Conservation (phyloP, 2,329 filamentous ascomycete species). For the Alternaria viburni region DNA sequence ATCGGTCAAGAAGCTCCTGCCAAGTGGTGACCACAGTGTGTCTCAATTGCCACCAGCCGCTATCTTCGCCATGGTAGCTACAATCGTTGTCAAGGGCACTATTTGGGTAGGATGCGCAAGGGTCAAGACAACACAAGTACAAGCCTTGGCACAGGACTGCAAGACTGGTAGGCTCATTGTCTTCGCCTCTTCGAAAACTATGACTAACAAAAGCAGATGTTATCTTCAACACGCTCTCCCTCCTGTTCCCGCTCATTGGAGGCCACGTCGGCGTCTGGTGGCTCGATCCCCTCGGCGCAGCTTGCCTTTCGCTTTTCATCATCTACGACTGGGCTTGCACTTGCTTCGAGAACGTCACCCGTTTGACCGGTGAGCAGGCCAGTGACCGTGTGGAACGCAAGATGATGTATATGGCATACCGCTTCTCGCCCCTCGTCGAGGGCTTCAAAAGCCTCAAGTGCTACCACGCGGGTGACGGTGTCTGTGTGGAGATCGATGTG, state of each 20-base stretch:
- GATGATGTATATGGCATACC: conserved; percentile 65
- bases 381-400: conserved; percentile 61
- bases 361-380: conserved; percentile 65
- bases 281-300: conserved; percentile 69
- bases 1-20: conserved; percentile 64
- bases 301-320: conserved; percentile 68
- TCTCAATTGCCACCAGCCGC: conserved; percentile 60
- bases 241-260: conserved; percentile 68
- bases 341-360: conserved; percentile 64
- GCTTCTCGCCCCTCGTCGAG: conserved; percentile 60
- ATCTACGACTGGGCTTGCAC: conserved; percentile 73
- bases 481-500: conserved; percentile 69
- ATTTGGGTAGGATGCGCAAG: conserved; percentile 66
- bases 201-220: conserved; percentile 58
- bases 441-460: conserved; percentile 63
- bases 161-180: conserved; percentile 44
- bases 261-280: conserved; percentile 67
- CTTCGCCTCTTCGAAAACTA: no score
- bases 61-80: conserved; percentile 64
- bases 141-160: conserved; percentile 68
- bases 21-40: conserved; percentile 55
- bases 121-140: conserved; percentile 69
- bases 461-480: conserved; percentile 68
- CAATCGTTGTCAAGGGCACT: conserved; percentile 64
- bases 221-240: conserved; percentile 68